phyloP scores from a whole-genome alignment of 768 basidiomycete genomes.

The Phaeolepiota aurea region DNA sequence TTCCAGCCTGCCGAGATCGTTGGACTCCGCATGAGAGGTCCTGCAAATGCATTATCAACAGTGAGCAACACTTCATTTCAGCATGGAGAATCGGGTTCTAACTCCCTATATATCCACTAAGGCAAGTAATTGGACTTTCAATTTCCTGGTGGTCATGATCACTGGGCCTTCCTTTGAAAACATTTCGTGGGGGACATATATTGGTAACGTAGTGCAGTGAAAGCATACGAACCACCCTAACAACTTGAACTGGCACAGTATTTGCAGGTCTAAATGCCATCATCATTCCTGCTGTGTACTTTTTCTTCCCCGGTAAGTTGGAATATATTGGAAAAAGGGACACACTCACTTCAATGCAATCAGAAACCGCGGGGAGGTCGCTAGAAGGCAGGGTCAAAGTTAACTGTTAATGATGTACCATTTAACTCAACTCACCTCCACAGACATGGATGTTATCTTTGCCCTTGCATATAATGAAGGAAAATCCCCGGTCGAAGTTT shows the following conservation, averaged over 20 bases:
- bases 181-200: conserved; percentile 54
- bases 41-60: conserved; percentile 57
- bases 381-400: conserved; percentile 38
- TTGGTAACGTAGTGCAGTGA: conserved; percentile 20
- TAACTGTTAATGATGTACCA: too few relatives aligned
- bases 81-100: not conserved
- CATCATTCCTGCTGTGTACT: conserved; percentile 47
- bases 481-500: conserved; percentile 34
- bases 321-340: not conserved
- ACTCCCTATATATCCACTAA: conserved; percentile 5
- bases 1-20: conserved; percentile 57
- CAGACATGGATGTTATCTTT: conserved; percentile 40
- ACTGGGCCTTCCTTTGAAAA: conserved; percentile 51
- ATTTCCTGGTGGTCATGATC: conserved; percentile 54
- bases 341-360: too few relatives aligned
- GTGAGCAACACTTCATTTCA: conserved; percentile 18
- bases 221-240: not conserved
- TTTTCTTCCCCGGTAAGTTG: conserved; percentile 41
- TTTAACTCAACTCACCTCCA: not conserved
- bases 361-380: conserved; percentile 50
- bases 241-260: conserved; percentile 15
- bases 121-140: conserved; percentile 48
- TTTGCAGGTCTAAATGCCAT: conserved; percentile 51
- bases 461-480: conserved; percentile 35
- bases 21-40: conserved; percentile 50